These are phyloP conservation scores for Pyracantha coccinea DNA, from an alignment of 331 rosid genomes.

Conservation along the genomic window DNA sequence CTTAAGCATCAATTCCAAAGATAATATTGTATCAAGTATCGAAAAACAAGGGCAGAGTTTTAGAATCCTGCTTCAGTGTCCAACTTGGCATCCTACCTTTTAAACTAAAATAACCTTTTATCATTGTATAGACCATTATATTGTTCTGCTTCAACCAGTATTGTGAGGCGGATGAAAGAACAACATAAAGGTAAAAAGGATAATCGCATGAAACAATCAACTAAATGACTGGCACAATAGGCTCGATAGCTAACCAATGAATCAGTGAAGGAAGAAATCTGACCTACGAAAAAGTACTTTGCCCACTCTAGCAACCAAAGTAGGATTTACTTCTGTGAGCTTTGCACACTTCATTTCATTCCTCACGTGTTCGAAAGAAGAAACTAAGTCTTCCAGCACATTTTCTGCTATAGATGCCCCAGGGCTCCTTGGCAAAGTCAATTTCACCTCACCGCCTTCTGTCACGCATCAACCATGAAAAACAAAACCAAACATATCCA, in stretches of 20 bases:
- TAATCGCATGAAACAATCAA: background rate
- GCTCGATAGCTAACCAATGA: background rate
- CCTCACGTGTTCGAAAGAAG: constrained; percentile 17
- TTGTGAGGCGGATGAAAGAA: background rate
- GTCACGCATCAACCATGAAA: background rate
- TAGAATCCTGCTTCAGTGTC: background rate
- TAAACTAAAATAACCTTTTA: background rate
- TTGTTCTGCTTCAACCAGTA: background rate
- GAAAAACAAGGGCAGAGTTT: background rate
- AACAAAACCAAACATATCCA: background rate
- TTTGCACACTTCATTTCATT: constrained; percentile 7
- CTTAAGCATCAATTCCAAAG: background rate
- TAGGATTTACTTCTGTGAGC: constrained; percentile 10
- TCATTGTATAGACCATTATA: background rate
- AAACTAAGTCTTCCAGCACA: constrained; percentile 24
- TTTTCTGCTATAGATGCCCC: constrained; percentile 22
- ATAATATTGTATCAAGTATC: background rate
- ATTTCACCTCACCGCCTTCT: background rate
- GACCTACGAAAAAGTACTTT: constrained; percentile 36
- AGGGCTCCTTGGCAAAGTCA: constrained; percentile 9
- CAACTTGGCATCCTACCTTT: background rate
- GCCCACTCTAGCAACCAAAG: constrained; percentile 37
- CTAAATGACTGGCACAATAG: background rate
- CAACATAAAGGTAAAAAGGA: background rate
- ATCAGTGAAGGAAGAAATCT: background rate